Base-by-base conservation (phyloP, 768 basidiomycete genomes). In the Macrolepiota albuminosa region DNA sequence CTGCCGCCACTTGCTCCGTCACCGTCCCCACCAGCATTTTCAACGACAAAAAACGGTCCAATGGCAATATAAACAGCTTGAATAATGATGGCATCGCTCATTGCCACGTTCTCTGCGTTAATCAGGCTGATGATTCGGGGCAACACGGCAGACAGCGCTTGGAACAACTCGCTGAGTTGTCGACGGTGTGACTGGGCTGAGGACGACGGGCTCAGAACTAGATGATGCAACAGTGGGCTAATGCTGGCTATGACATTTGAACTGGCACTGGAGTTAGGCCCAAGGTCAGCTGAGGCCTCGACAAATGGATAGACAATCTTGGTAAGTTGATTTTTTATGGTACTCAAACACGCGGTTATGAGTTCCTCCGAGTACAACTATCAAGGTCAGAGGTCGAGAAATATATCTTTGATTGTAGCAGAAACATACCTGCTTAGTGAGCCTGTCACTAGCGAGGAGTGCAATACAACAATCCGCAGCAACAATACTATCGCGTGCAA, bases 351-450 rank as follows among this genome's bases (percentile, higher is more conserved):
- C 0, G 82, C 76, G 0, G 86, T 86, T 62, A 99, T 92, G 11
- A 95, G 79, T 69, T 99, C 97, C 70, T 98, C 94, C 0, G 96
- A 97, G 71, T 96, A 96, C 9, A 98, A 76, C 90, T 95, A 67
- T 31, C 11, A 42, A 53, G 2, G 16, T 40, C 21, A 48, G 36
- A 24, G 37, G 58, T 31, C 6, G 50, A 6, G 16, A 37, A n/a
- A 21, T 39, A 1, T 3, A 2, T 34, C 21, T 16, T 13, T 36
- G 10, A 1, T 3, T 11, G 6, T 16, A 16, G 7, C 14, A 26
- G 37, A 29, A 16, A 53, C 61, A 9, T 43, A 93, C 95, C 82
- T 95, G 91, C 71, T 96, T 96, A 2, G 91, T 83, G 57, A 96
- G 75, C 26, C 89, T 80, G 63, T 93, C 91, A 36, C 87, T 87